Base-by-base conservation (phyloP, 2,329 filamentous ascomycete genomes). In the Cordyceps militaris region DNA sequence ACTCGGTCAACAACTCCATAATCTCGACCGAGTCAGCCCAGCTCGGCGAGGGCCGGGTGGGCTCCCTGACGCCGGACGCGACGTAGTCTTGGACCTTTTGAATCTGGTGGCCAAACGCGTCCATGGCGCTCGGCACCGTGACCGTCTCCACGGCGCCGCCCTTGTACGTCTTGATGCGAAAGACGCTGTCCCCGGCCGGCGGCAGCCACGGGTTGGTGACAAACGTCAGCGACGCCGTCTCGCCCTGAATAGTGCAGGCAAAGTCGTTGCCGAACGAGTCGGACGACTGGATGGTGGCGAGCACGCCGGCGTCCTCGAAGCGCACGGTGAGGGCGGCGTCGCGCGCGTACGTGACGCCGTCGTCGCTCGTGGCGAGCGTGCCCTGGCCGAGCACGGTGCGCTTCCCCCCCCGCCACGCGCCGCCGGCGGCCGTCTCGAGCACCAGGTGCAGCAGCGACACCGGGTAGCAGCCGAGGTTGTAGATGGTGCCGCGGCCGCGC, bases 171-270 rank as follows among this genome's bases (percentile, higher is more conserved):
- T 57, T 59, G 40, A 67, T 59, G 57, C 62, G 58, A 2, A 67
- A 61, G 56, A 66, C 47, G 56, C 63, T 66, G 28, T 66, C 60
- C 6, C 64, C 66, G 11, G 62, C 65, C 1, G 60, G 34, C 1
- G 66, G 66, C 55, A 67, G 62, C 66, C 66, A 67, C 3, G 66
- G 66, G 44, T 67, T 67, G 26, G 66, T 67, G 54, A 58, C 62
- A 54, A 66, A 67, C 0, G 60, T 62, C 24, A 67, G 43, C 23
- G 60, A 60, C 13, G 59, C 65, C 42, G 64, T 63, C 28, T 65
- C 62, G 16, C 66, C 66, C 54, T 63, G 64, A 0, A 66, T 63
- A 1, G 61, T 57, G 34, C 66, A 66, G 1, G 57, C 54, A 30
- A 64, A 66, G 56, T 66, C 65, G 49, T 65, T 66, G 30, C 66